phyloP scores from a whole-genome alignment of 768 basidiomycete genomes.

The Lanmaoa rubissima region DNA sequence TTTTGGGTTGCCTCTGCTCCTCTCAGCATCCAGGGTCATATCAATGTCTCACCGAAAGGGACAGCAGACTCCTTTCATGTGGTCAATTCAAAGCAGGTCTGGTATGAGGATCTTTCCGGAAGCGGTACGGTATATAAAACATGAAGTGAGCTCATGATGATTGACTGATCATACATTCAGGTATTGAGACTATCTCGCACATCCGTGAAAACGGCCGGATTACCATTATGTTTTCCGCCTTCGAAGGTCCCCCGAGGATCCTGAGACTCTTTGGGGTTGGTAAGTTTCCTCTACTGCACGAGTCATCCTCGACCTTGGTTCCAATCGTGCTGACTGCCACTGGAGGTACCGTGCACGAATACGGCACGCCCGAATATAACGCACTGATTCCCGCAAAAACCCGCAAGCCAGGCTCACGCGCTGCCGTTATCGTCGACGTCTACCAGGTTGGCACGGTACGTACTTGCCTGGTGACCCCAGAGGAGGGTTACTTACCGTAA shows the following conservation, averaged over 20 bases:
- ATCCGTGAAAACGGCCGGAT: slow-evolving; percentile 62
- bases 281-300: slow-evolving; percentile 17
- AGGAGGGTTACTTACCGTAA: neutral
- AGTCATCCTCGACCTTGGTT: neutral
- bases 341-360: slow-evolving; percentile 58
- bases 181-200: slow-evolving; percentile 58
- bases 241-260: slow-evolving; percentile 59
- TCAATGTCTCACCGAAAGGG: slow-evolving; percentile 71
- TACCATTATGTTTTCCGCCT: slow-evolving; percentile 59
- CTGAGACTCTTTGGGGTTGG: slow-evolving; percentile 56
- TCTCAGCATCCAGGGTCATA: slow-evolving; percentile 50
- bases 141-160: neutral
- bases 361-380: slow-evolving; percentile 60
- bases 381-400: slow-evolving; percentile 44
- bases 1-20: slow-evolving; percentile 76
- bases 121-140: slow-evolving; percentile 45
- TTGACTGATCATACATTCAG: slow-evolving; percentile 26
- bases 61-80: slow-evolving; percentile 61
- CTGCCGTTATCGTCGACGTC: slow-evolving; percentile 57
- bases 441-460: slow-evolving; percentile 50
- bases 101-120: slow-evolving; percentile 73
- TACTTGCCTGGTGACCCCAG: neutral
- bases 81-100: slow-evolving; percentile 50
- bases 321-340: neutral
- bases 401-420: slow-evolving; percentile 56